Evolutionary conservation across 176 grass and related monocot species (phyloP).

Genomic region (Miscanthus lutarioriparius): DNA sequence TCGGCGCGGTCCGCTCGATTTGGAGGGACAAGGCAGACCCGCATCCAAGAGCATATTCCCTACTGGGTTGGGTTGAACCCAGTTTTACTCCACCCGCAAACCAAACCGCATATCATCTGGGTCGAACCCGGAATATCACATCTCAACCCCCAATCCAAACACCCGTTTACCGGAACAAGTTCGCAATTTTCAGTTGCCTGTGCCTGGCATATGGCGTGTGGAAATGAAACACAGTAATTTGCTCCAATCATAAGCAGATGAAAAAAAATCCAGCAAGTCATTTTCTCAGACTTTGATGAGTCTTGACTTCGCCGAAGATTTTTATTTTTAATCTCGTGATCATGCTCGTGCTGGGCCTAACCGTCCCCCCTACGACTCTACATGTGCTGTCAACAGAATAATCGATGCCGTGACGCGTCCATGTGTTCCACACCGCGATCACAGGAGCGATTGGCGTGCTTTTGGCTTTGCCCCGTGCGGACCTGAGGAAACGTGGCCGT

Average conservation of each 20-base stretch:
- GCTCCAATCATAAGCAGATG: neutral
- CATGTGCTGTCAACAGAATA: neutral
- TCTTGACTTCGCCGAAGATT: neutral
- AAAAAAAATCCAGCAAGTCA: neutral
- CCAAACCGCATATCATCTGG: too few relatives aligned
- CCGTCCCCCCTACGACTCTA: neutral
- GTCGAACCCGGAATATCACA: too few relatives aligned
- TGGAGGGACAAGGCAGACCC: too few relatives aligned
- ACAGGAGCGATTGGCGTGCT: neutral
- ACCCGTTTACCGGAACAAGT: too few relatives aligned
- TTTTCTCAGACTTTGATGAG: neutral
- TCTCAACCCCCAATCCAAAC: too few relatives aligned
- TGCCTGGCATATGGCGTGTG: neutral
- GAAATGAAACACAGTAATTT: neutral
- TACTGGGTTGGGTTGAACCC: too few relatives aligned
- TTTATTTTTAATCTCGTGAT: too few relatives aligned
- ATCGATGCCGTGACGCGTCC: neutral
- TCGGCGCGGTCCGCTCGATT: too few relatives aligned
- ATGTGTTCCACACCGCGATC: slow-evolving; percentile 12
- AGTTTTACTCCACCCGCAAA: too few relatives aligned
- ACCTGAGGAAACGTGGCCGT: neutral
- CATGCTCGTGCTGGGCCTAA: neutral
- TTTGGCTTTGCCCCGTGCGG: too few relatives aligned
- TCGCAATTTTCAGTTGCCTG: too few relatives aligned
- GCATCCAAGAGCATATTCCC: too few relatives aligned